Percentiles rank a stretch among this genome's conserved stretches.
Evolutionary conservation across 768 basidiomycete species (phyloP).

Genomic region (Termitomyces sp.): DNA sequence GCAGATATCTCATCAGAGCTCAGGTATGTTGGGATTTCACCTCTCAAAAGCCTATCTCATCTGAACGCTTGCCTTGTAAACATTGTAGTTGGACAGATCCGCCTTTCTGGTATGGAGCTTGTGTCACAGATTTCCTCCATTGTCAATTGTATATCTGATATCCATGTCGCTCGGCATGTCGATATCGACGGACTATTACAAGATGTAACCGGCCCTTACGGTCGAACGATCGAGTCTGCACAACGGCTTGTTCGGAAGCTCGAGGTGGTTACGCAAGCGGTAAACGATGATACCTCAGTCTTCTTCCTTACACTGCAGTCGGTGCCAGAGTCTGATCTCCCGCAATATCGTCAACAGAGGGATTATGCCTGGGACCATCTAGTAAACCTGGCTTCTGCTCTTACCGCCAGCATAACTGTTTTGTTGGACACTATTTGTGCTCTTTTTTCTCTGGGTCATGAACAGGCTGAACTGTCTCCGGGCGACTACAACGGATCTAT

Average conservation of each 20-base stretch:
- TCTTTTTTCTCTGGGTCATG: slow-evolving; percentile 61
- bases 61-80: neutral
- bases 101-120: slow-evolving; percentile 44
- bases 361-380: slow-evolving; percentile 42
- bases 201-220: slow-evolving; percentile 53
- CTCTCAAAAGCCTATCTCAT: neutral
- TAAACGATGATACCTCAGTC: slow-evolving; percentile 69
- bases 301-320: slow-evolving; percentile 61
- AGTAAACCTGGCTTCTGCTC: slow-evolving; percentile 46
- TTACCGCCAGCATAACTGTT: slow-evolving; percentile 54
- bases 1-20: slow-evolving; percentile 30
- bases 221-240: slow-evolving; percentile 67
- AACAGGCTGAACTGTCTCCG: slow-evolving; percentile 67
- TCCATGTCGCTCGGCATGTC: slow-evolving; percentile 78
- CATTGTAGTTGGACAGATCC: slow-evolving; percentile 38
- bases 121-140: slow-evolving; percentile 58
- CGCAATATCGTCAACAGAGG: slow-evolving; percentile 28
- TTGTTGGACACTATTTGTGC: slow-evolving; percentile 60
- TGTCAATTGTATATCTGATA: slow-evolving; percentile 57
- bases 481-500: slow-evolving; percentile 74
- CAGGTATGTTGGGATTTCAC: slow-evolving; percentile 31
- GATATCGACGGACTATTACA: slow-evolving; percentile 76
- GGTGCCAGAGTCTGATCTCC: slow-evolving; percentile 36
- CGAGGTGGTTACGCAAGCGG: slow-evolving; percentile 67
- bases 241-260: slow-evolving; percentile 65